Base-by-base conservation (phyloP, 345 rosid genomes). In the Noccaea bulbosa region DNA sequence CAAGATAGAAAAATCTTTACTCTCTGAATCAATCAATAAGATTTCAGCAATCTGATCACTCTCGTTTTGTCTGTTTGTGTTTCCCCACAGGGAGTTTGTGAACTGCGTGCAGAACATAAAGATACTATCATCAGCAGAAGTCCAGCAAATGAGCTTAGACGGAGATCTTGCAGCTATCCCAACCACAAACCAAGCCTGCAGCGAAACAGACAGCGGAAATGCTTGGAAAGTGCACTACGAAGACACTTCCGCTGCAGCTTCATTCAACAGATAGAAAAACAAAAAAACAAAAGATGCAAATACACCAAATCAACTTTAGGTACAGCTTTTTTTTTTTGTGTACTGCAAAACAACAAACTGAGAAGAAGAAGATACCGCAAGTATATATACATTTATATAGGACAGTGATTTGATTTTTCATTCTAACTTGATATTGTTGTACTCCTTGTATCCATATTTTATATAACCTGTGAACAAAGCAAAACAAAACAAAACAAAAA, bases 101-200 rank as follows among this genome's bases (percentile, higher is more conserved):
- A 86, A 82, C 78, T 86, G 96, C 74, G 96, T 89, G 57, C 99
- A 89, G 75, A 83, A 91, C 90, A 81, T 93, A 77, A 93, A 88
- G 76, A 89, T 91, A 66, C 82, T 93, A 80, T 93, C 99, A 61
- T 81, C 96, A n/a, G 88, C 79, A 27, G 95, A 93, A 79, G 98
- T 91, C 11, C 95, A 91, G 76, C 96, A 91, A 64, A 89, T 93
- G 94, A 91, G 98, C 76, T 79, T 91, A 81, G 97, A 93, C 52
- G 98, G 97, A 37, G 87, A 87, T 71, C 90, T 93, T 37, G 94
- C 93, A 39, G 79, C 83, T 50, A 77, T 87, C 12, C 85, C 92
- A 6, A 81, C 81, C 9, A 84, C 85, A 14, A 87, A 87, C 74
- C 97, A 87, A 81, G 92, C 91, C 15, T 88, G 92, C 70, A 90